A percentile compares a stretch with the other conserved stretches of the same genome.
Conservation (phyloP, 2,329 filamentous ascomycete genomes). For the Phaeosphaeria sp. region DNA sequence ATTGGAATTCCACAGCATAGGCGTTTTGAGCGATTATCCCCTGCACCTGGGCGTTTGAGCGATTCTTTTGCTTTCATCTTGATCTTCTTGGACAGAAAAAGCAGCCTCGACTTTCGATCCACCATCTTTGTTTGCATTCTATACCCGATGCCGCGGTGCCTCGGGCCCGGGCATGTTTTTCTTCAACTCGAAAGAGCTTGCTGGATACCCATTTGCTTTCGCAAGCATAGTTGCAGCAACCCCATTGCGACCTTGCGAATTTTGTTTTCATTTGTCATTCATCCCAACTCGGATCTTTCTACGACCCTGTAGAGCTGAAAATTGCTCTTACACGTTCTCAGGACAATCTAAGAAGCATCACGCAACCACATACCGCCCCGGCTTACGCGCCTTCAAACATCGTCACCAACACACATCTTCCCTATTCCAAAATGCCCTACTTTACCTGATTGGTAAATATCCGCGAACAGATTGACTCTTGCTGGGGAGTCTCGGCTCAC, state of each 20-base stretch:
- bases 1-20: conserved; percentile 41
- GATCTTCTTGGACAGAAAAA: conserved; percentile 29
- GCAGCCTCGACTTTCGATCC: conserved; percentile 23
- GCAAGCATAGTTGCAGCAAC: conserved; percentile 34
- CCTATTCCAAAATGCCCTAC: conserved; percentile 22
- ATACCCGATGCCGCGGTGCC: conserved; percentile 33
- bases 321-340: conserved; percentile 33
- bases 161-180: conserved; percentile 25
- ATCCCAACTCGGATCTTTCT: conserved; percentile 41
- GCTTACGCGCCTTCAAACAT: conserved; percentile 38
- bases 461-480: conserved; percentile 24
- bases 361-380: conserved; percentile 38
- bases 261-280: conserved; percentile 46
- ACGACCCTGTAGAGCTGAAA: conserved; percentile 40
- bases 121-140: conserved; percentile 39
- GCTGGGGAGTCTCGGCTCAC: conserved; percentile 10
- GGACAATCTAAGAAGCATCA: conserved; percentile 43
- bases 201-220: conserved; percentile 37
- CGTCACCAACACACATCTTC: conserved; percentile 29
- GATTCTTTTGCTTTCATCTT: conserved; percentile 36
- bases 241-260: conserved; percentile 36
- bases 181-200: conserved; percentile 32
- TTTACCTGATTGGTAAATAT: conserved; percentile 22
- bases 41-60: conserved; percentile 45
- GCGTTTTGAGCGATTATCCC: conserved; percentile 39